Conservation (phyloP, 176 grass and related monocot genomes). For the Saccharum spontaneum region DNA sequence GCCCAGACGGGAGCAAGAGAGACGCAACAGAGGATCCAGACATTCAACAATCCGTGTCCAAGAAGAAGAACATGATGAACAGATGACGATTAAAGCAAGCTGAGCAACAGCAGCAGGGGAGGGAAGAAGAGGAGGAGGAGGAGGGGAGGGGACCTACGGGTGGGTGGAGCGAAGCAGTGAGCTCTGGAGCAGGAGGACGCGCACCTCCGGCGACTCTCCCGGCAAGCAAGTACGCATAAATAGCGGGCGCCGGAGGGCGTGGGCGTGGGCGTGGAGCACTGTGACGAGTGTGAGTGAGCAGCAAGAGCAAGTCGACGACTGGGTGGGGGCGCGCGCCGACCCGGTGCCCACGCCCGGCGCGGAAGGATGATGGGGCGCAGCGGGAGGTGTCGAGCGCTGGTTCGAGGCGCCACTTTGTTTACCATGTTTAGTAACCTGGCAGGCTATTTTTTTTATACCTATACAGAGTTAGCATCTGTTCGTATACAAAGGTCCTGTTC, state of each 20-base stretch:
- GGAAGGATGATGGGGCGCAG: background rate
- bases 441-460: no score
- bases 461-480: no score
- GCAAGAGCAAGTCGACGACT: background rate
- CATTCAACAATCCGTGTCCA: background rate
- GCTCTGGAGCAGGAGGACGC: background rate
- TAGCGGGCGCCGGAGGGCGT: background rate
- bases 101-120: background rate
- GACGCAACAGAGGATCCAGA: background rate
- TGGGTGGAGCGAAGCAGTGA: background rate
- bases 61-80: background rate
- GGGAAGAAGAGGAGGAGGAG: background rate
- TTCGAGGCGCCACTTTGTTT: background rate
- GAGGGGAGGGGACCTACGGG: background rate
- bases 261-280: background rate
- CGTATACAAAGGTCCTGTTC: no score
- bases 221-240: slow-evolving; percentile 17
- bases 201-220: slow-evolving; percentile 4
- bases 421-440: background rate
- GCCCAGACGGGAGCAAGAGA: background rate
- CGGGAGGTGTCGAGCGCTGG: slow-evolving; percentile 22
- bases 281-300: background rate
- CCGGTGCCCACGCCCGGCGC: slow-evolving; percentile 34
- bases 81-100: background rate
- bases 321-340: slow-evolving; percentile 2